A percentile compares a stretch with the other conserved stretches of the same genome.
Conservation (phyloP, 345 rosid species). For the Melaleuca alternifolia region DNA sequence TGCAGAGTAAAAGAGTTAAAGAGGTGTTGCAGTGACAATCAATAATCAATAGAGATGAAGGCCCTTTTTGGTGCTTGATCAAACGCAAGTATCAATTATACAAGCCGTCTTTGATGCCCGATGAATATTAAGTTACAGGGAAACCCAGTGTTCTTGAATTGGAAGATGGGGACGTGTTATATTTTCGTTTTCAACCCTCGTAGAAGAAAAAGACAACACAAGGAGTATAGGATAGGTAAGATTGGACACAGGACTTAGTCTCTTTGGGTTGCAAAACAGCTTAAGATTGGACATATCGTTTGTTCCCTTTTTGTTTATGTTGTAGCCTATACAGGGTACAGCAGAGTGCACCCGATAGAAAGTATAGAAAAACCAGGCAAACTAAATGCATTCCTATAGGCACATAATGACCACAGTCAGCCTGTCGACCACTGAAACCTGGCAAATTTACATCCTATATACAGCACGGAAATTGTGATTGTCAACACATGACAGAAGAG, state of each 20-base stretch:
- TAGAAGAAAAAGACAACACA: not conserved
- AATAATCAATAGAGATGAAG: not conserved
- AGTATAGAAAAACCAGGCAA: not conserved
- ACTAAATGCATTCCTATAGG: not conserved
- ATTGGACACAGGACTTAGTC: not conserved
- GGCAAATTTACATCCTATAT: not conserved
- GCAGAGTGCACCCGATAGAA: not conserved
- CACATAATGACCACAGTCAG: not conserved
- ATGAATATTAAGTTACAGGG: not conserved
- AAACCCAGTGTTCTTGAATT: not conserved
- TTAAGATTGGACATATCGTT: not conserved
- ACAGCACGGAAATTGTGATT: not conserved
- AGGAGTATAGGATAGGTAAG: not conserved
- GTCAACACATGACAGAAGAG: not conserved
- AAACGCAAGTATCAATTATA: not conserved
- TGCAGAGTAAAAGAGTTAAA: not conserved
- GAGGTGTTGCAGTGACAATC: not conserved
- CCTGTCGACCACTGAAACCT: not conserved
- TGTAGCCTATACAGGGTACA: not conserved
- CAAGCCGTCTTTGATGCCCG: not conserved
- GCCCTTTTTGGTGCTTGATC: not conserved
- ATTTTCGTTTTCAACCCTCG: not conserved
- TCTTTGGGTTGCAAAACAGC: not conserved
- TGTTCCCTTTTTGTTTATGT: not conserved
- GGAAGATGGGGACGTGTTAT: not conserved